Evolutionary conservation across 805 yeast species (phyloP).

Genomic region (Wickerhamomyces chambardii): DNA sequence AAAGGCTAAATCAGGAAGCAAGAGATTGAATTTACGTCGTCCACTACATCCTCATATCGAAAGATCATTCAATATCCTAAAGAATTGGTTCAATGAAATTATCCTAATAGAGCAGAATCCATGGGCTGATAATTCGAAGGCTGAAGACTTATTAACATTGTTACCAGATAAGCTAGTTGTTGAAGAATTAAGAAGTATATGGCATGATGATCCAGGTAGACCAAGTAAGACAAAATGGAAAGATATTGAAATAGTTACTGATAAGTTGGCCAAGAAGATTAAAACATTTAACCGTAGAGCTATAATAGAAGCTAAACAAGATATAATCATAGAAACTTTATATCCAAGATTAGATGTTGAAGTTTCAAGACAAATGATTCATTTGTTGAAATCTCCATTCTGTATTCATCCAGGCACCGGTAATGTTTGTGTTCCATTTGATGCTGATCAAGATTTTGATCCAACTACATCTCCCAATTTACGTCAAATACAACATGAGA

Average conservation of each 20-base stretch:
- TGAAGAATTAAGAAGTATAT: slow-evolving; percentile 41
- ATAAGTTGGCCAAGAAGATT: slow-evolving; percentile 20
- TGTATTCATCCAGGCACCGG: slow-evolving; percentile 97
- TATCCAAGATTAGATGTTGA: slow-evolving; percentile 93
- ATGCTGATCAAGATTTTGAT: slow-evolving; percentile 43
- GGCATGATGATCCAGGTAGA: slow-evolving; percentile 47
- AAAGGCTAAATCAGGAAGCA: slow-evolving; percentile 35
- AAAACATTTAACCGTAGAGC: slow-evolving; percentile 35
- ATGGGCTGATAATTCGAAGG: slow-evolving; percentile 53
- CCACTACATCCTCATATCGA: slow-evolving; percentile 88
- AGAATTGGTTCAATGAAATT: slow-evolving; percentile 51
- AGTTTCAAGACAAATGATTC: slow-evolving; percentile 84
- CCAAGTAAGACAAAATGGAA: slow-evolving; percentile 68
- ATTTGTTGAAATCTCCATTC: slow-evolving; percentile 91
- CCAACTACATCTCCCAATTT: slow-evolving; percentile 79
- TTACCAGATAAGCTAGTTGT: slow-evolving; percentile 51
- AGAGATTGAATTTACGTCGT: slow-evolving; percentile 47
- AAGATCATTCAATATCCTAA: slow-evolving; percentile 63
- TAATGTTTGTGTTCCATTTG: slow-evolving; percentile 84
- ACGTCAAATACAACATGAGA: slow-evolving; percentile 51
- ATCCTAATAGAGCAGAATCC: slow-evolving; percentile 83
- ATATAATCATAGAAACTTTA: slow-evolving; percentile 66
- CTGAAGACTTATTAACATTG: slow-evolving; percentile 47
- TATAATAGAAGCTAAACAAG: slow-evolving; percentile 69
- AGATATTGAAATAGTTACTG: slow-evolving; percentile 51